Conservation (phyloP, 2,329 filamentous ascomycete genomes). For the Aspergillus latus region DNA sequence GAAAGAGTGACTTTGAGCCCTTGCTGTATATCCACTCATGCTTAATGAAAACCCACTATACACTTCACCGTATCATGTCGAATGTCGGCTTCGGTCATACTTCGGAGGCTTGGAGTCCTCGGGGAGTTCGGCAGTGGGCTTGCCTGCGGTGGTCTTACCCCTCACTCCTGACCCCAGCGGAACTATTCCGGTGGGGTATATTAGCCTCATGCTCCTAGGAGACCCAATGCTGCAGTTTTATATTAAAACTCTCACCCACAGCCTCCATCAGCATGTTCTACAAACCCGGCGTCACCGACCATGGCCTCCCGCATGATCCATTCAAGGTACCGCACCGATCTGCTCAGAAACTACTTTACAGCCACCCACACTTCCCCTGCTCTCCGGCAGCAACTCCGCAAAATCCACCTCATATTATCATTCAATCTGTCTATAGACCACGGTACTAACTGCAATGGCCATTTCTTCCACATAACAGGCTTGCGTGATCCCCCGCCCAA, state of each 20-base stretch:
- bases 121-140: background rate
- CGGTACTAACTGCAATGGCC: too few species aligned
- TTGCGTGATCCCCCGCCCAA: slow-evolving; percentile 61
- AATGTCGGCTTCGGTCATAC: background rate
- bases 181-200: background rate
- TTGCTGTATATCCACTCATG: too few species aligned
- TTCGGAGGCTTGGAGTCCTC: background rate
- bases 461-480: slow-evolving; percentile 14
- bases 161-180: background rate
- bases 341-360: too few species aligned
- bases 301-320: slow-evolving; percentile 54
- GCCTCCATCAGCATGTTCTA: slow-evolving; percentile 49
- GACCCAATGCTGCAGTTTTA: too few species aligned
- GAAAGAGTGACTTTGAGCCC: background rate
- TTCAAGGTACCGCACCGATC: slow-evolving; percentile 49
- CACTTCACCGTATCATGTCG: too few species aligned
- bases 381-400: too few species aligned
- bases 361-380: too few species aligned
- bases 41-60: too few species aligned
- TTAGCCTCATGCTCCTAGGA: background rate
- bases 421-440: too few species aligned
- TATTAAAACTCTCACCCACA: too few species aligned
- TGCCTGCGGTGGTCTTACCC: background rate
- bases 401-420: too few species aligned
- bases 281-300: slow-evolving; percentile 53